Conservation (phyloP, 345 rosid species). For the Reutealis trisperma region DNA sequence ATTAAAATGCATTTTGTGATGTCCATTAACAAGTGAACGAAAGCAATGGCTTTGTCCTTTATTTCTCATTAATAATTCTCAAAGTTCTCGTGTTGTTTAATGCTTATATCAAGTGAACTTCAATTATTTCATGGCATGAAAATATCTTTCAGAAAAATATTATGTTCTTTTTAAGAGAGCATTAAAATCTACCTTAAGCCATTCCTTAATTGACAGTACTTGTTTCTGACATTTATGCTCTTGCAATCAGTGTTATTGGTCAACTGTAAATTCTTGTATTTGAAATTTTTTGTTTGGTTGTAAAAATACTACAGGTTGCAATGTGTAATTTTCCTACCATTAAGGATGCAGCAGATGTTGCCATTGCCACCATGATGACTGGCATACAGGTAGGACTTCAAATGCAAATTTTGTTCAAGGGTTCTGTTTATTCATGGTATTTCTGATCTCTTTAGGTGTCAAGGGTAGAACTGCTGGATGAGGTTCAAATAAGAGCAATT, state of each 20-base stretch:
- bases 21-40: not conserved
- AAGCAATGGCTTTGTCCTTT: not conserved
- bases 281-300: not conserved
- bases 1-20: not conserved
- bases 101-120: not conserved
- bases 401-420: constrained; percentile 14
- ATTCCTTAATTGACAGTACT: not conserved
- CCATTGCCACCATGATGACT: constrained; percentile 79
- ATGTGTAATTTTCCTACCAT: constrained; percentile 88
- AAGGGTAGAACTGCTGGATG: constrained; percentile 87
- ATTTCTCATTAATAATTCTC: constrained; percentile 2
- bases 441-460: constrained; percentile 57
- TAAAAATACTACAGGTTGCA: constrained; percentile 67
- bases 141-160: not conserved
- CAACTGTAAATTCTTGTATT: not conserved
- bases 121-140: too few relatives aligned
- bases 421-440: constrained; percentile 20
- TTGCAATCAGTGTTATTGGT: not conserved
- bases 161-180: not conserved
- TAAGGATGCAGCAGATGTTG: constrained; percentile 97
- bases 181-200: not conserved
- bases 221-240: not conserved
- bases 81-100: not conserved
- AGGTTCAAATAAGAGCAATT: constrained; percentile 79
- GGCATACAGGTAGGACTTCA: constrained; percentile 73